phyloP scores from a whole-genome alignment of 1,284 basidiomycete species.

The Neolentinus lepideus region DNA sequence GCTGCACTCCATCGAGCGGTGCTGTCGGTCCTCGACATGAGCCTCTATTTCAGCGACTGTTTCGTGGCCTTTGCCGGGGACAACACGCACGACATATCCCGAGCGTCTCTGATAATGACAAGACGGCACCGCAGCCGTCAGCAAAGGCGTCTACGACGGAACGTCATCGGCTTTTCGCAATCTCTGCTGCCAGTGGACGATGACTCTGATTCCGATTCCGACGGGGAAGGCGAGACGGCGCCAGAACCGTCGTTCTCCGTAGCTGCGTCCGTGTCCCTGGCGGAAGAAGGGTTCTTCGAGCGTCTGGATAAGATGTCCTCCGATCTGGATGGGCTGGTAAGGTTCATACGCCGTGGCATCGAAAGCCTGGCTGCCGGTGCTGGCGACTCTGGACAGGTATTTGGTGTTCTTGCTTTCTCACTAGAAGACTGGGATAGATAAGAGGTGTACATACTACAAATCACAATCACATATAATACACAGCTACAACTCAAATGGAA shows the following conservation, averaged over 20 bases:
- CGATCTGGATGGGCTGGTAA: constrained; percentile 65
- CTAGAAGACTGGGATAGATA: constrained; percentile 74
- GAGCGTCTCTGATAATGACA: constrained; percentile 43
- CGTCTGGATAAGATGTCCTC: constrained; percentile 54
- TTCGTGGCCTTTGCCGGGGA: constrained; percentile 57
- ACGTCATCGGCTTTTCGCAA: constrained; percentile 57
- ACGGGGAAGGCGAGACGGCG: constrained; percentile 27
- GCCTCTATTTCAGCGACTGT: constrained; percentile 56
- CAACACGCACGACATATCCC: constrained; percentile 51
- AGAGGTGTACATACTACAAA: not conserved
- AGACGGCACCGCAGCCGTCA: constrained; percentile 53
- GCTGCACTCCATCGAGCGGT: constrained; percentile 57
- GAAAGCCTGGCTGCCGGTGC: constrained; percentile 53
- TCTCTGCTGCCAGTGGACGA: constrained; percentile 19
- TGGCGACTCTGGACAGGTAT: constrained; percentile 50
- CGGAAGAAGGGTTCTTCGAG: constrained; percentile 37
- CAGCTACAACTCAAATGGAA: too few relatives aligned
- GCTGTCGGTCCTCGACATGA: constrained; percentile 66
- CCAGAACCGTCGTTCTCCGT: constrained; percentile 39
- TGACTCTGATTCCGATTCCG: constrained; percentile 37
- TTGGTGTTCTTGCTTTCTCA: constrained; percentile 68
- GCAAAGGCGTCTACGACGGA: constrained; percentile 39
- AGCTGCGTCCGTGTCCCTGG: constrained; percentile 27
- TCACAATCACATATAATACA: not conserved
- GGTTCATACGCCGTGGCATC: constrained; percentile 57